A percentile compares a stretch with the other conserved stretches of the same genome.
These are phyloP conservation scores for Colletotrichum acutatum DNA, from an alignment of 2,329 filamentous ascomycete species.

Conservation along the genomic window DNA sequence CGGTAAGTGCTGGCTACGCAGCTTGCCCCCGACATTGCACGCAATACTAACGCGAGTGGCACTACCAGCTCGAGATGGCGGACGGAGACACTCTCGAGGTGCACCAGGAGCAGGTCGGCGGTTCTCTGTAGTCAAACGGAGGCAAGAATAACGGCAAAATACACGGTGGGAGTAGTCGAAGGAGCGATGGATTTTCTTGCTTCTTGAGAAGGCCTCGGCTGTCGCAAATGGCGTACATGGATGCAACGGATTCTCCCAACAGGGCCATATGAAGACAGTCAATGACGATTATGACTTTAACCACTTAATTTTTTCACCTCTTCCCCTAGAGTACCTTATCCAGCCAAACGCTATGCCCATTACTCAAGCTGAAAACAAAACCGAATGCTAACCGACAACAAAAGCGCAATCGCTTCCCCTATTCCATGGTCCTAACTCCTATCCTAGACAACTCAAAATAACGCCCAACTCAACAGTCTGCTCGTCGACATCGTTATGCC, in stretches of 20 bases:
- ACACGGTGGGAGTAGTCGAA: not conserved
- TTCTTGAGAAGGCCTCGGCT: conserved; percentile 9
- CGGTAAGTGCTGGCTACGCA: conserved; percentile 68
- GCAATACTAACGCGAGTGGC: conserved; percentile 38
- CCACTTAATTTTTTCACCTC: not conserved
- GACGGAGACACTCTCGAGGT: conserved; percentile 97
- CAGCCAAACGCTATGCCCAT: not conserved
- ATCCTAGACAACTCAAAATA: not conserved
- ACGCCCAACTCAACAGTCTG: not conserved
- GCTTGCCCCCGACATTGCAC: not conserved
- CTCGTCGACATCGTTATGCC: conserved; percentile 45
- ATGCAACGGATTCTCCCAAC: not conserved
- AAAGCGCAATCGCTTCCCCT: not conserved
- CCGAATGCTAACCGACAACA: not conserved
- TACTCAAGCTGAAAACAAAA: not conserved
- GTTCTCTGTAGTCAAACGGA: conserved; percentile 45
- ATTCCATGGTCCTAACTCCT: not conserved
- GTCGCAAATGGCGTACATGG: conserved; percentile 17
- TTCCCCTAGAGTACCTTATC: not conserved
- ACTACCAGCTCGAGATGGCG: conserved; percentile 86
- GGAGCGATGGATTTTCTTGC: conserved; percentile 17
- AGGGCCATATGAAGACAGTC: conserved; percentile 19
- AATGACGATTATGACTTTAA: conserved; percentile 34
- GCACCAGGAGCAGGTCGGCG: conserved; percentile 97
- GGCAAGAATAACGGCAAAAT: not conserved